phyloP scores from a whole-genome alignment of 2,329 filamentous ascomycete species.

The Trichoderma simmonsii region DNA sequence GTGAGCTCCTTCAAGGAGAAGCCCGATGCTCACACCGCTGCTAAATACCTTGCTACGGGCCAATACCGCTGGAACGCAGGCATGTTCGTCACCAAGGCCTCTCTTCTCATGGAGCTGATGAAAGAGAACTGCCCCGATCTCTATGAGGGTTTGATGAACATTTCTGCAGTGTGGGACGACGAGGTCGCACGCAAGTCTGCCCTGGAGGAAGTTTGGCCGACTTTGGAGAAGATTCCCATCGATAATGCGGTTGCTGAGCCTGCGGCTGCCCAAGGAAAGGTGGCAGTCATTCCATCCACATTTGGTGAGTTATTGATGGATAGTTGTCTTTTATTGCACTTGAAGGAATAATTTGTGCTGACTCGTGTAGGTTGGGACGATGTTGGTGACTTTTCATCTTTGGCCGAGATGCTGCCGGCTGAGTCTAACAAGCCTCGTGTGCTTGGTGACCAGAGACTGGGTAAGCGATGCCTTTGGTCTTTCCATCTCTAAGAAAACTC shows the following conservation, averaged over 20 bases:
- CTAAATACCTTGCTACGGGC: slow-evolving; percentile 27
- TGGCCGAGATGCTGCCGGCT: slow-evolving; percentile 28
- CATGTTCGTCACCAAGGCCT: slow-evolving; percentile 29
- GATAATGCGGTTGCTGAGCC: slow-evolving; percentile 30
- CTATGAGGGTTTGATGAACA: slow-evolving; percentile 24
- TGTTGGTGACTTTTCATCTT: slow-evolving; percentile 29
- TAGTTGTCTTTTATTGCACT: background rate
- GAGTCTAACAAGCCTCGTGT: slow-evolving; percentile 26
- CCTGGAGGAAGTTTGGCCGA: slow-evolving; percentile 27
- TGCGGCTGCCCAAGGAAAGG: slow-evolving; percentile 27
- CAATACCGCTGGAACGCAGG: slow-evolving; percentile 30
- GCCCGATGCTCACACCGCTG: slow-evolving; percentile 28
- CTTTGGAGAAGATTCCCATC: slow-evolving; percentile 27
- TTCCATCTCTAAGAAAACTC: fast-evolving
- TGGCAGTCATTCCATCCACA: slow-evolving; percentile 28
- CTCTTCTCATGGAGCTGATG: slow-evolving; percentile 27
- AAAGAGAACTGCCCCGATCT: slow-evolving; percentile 26
- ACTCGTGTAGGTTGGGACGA: slow-evolving; percentile 26
- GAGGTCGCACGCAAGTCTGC: slow-evolving; percentile 23
- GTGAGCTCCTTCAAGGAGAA: slow-evolving; percentile 29
- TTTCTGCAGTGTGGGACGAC: slow-evolving; percentile 27
- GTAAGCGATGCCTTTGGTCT: slow-evolving; percentile 5
- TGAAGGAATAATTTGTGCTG: background rate
- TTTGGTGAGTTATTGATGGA: slow-evolving; percentile 22
- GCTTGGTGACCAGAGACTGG: slow-evolving; percentile 25